Evolutionary conservation across 768 basidiomycete genomes (phyloP).

Genomic region (Lyophyllum decastes): DNA sequence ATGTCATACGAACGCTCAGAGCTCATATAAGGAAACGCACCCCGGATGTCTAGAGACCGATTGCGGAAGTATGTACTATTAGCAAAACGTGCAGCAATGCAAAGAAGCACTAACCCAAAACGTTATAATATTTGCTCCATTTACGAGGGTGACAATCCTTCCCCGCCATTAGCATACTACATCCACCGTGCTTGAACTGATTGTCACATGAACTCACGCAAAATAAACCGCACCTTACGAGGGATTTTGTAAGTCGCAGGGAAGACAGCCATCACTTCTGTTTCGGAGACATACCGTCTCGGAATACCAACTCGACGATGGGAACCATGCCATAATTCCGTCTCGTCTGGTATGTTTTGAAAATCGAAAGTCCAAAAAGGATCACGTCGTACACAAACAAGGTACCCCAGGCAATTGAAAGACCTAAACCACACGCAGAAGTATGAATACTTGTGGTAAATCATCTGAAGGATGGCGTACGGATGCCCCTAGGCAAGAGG

Average conservation of each 20-base stretch:
- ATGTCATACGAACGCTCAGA: not conserved
- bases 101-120: not conserved
- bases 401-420: constrained; percentile 5
- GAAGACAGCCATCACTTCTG: not conserved
- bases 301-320: not conserved
- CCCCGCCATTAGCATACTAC: not conserved
- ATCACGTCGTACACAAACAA: constrained; percentile 5
- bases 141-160: not conserved
- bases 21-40: not conserved
- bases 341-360: constrained; percentile 1
- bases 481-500: not conserved
- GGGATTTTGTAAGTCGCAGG: not conserved
- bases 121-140: not conserved
- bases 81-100: not conserved
- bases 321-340: not conserved
- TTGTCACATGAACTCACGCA: not conserved
- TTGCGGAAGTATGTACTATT: not conserved
- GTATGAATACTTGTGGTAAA: not conserved
- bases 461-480: not conserved
- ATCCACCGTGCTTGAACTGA: not conserved
- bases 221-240: not conserved
- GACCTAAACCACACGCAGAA: not conserved
- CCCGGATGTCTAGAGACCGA: not conserved
- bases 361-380: constrained; percentile 5
- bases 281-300: constrained; percentile 3